Evolutionary conservation across 257 asterid genomes (phyloP).

Genomic region (Penstemon barbatus): DNA sequence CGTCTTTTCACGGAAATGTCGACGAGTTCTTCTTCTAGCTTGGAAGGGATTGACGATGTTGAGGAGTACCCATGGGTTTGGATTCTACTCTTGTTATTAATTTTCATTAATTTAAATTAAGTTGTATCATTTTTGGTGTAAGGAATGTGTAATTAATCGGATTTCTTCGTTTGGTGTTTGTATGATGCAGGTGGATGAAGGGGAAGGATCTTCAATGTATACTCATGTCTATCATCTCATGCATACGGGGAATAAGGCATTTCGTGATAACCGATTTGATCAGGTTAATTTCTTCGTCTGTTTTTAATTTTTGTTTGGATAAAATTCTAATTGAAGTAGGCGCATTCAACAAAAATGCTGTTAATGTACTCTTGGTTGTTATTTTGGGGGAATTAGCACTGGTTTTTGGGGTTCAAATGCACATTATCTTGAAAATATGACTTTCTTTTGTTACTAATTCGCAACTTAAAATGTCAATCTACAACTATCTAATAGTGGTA

Average conservation of each 20-base stretch:
- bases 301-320: neutral
- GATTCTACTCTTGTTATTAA: neutral
- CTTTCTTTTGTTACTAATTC: too few species aligned
- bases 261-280: slow-evolving; percentile 64
- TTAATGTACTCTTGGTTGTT: neutral
- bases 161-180: neutral
- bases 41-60: slow-evolving; percentile 75
- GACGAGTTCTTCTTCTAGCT: slow-evolving; percentile 36
- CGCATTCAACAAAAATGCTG: too few species aligned
- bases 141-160: neutral
- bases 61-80: slow-evolving; percentile 70
- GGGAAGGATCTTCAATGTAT: slow-evolving; percentile 56
- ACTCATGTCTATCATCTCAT: slow-evolving; percentile 56
- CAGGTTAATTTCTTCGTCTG: slow-evolving; percentile 46
- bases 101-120: neutral
- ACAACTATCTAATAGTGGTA: too few species aligned
- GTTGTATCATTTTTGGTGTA: neutral
- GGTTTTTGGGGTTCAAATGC: neutral
- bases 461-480: too few species aligned
- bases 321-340: too few species aligned
- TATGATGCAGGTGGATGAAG: slow-evolving; percentile 46
- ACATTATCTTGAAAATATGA: too few species aligned
- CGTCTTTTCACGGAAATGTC: slow-evolving; percentile 37
- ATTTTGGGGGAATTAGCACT: neutral
- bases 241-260: slow-evolving; percentile 67